These are phyloP conservation scores for Themeda triandra DNA, from an alignment of 176 grass and related monocot species.

Conservation along the genomic window DNA sequence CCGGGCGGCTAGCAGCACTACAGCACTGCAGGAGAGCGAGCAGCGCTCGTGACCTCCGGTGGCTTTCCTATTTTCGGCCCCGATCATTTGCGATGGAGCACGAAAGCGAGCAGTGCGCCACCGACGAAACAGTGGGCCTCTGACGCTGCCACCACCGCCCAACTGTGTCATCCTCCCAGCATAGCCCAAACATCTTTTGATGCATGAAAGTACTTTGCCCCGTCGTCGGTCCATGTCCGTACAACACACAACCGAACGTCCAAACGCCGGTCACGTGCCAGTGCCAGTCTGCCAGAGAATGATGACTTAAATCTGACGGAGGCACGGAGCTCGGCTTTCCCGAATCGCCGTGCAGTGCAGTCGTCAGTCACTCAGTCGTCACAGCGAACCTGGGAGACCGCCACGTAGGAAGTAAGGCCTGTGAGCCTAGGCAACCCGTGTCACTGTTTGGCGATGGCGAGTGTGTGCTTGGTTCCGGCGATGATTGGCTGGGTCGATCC, in stretches of 20 bases:
- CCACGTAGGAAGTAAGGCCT: too few species aligned
- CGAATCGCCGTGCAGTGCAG: too few species aligned
- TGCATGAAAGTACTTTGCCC: neutral
- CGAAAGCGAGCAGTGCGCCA: slow-evolving; percentile 5
- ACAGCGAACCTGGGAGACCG: too few species aligned
- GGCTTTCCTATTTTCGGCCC: neutral
- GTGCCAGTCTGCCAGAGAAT: too few species aligned
- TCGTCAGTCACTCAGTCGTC: too few species aligned
- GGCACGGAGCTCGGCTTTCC: neutral
- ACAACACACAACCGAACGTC: neutral
- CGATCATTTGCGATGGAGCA: neutral
- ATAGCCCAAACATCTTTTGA: slow-evolving; percentile 19
- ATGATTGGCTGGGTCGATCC: too few species aligned
- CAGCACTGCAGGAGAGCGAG: neutral
- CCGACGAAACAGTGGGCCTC: slow-evolving; percentile 4
- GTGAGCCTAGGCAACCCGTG: too few species aligned
- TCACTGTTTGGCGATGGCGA: too few species aligned
- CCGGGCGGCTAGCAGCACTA: neutral
- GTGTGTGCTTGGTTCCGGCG: too few species aligned
- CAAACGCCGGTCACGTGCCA: neutral
- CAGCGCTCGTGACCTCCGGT: neutral
- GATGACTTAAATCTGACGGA: neutral
- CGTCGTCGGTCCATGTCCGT: neutral
- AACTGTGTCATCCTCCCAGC: neutral
- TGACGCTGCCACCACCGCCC: neutral